Evolutionary conservation across 177 flowering plant species (phyloP), one percentile per base, ranked within the genome.

Genomic region (Telopea speciosissima): DNA sequence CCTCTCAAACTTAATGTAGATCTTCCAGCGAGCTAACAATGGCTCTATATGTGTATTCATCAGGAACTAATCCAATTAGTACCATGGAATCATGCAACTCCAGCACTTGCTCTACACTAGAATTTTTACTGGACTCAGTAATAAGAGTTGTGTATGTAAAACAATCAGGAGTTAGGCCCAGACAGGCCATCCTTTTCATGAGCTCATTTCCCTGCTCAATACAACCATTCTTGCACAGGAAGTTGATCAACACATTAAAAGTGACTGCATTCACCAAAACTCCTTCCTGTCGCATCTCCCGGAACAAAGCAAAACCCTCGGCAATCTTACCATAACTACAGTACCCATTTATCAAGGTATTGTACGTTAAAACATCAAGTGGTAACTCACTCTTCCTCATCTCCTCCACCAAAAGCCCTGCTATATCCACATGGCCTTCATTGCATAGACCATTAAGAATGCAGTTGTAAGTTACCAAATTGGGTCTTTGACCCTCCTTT

Each of bases 1-100:
- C n/a, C 24, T 58, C 23, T 58, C 24, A 58, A 54, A n/a, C 61
- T 58, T 65, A 8, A 65, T n/a, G 11, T 36, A 9, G 59, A 44
- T 24, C 52, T 49, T 42, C 21, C 58, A 67, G 68, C 44, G 68
- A 77, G 67, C 73, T 62, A 19, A 85, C 84, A 66, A 83, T 61
- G 62, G 72, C 36, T 24, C 72, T 60, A 66, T 76, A 81, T 44
- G 84, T 81, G 33, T 64, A 73, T 10, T 14, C n/a, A 60, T 81
- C 80, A 67, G 80, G 78, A 63, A 59, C 63, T 1, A 81, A 84
- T 70, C 87, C 87, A 3, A 68, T 66, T 31, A 83, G 81, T 65
- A 84, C 72, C 87, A 86, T 74, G 52, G 68, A 73, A 28, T 84
- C 89, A 63, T 86, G 89, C 81, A 86, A 66, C 45, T 79, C 77